Conservation (phyloP, 192 early-diverging fungal species). For the Lobosporangium transversale region DNA sequence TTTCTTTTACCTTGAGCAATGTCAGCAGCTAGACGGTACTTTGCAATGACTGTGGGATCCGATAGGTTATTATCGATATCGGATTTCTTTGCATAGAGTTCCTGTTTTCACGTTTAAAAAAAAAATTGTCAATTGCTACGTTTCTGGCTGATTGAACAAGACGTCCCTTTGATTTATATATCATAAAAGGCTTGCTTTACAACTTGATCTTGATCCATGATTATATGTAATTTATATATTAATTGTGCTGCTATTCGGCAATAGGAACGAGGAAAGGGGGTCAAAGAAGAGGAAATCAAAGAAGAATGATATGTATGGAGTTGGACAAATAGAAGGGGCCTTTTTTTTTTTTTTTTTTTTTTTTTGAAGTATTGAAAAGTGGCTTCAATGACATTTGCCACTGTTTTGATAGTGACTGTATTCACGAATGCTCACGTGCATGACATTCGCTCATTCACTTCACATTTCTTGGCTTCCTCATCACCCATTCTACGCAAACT, state of each 20-base stretch:
- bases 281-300: no score
- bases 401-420: not conserved
- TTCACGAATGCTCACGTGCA: not conserved
- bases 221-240: no score
- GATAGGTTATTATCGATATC: slow-evolving; percentile 71
- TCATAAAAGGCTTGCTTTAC: no score
- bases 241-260: not conserved
- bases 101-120: slow-evolving; percentile 8
- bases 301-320: no score
- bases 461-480: no score
- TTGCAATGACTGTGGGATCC: slow-evolving; percentile 72
- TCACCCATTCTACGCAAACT: no score
- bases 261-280: not conserved
- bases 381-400: not conserved
- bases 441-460: no score
- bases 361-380: not conserved
- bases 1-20: slow-evolving; percentile 73
- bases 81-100: slow-evolving; percentile 60
- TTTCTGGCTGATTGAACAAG: no score
- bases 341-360: not conserved
- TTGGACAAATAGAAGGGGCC: no score
- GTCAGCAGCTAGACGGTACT: slow-evolving; percentile 80
- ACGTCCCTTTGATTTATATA: no score
- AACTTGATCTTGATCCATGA: slow-evolving; percentile 47
- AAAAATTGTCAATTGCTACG: not conserved